phyloP scores from a whole-genome alignment of 2,329 filamentous ascomycete species.

The Fusarium protoensiforme region DNA sequence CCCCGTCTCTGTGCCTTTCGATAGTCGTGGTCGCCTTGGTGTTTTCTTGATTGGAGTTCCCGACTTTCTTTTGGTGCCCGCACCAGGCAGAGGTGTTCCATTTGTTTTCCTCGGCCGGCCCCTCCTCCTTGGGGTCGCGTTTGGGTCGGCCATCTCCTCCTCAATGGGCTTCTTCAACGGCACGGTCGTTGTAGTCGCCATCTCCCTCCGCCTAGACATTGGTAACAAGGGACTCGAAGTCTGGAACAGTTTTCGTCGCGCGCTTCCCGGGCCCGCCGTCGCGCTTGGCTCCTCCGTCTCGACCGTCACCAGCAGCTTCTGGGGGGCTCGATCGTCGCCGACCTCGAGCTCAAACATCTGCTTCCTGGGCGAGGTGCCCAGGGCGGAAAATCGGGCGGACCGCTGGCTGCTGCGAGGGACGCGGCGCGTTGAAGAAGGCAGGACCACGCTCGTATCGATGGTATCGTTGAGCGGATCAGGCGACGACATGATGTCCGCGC shows the following conservation, averaged over 20 bases:
- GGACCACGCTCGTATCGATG: constrained; percentile 46
- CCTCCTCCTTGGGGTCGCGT: constrained; percentile 53
- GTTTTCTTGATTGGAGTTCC: constrained; percentile 56
- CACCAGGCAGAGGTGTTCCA: constrained; percentile 61
- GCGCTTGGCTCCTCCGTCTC: constrained; percentile 58
- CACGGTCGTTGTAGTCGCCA: constrained; percentile 61
- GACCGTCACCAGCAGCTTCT: constrained; percentile 66
- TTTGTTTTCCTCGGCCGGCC: constrained; percentile 62
- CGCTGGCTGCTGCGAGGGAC: constrained; percentile 60
- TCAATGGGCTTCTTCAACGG: constrained; percentile 59
- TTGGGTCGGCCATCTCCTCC: constrained; percentile 47
- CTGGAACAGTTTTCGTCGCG: constrained; percentile 57
- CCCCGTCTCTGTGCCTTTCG: constrained; percentile 44
- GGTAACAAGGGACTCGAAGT: constrained; percentile 54
- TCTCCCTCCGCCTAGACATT: constrained; percentile 49
- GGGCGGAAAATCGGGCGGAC: constrained; percentile 51
- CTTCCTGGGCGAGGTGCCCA: constrained; percentile 62
- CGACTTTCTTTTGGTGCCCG: constrained; percentile 57
- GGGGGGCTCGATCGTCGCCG: constrained; percentile 60
- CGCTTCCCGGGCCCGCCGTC: constrained; percentile 47
- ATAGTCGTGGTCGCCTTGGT: constrained; percentile 48
- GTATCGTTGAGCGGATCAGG: constrained; percentile 62
- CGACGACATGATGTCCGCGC: constrained; percentile 60
- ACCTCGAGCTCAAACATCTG: constrained; percentile 68
- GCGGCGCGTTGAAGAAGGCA: constrained; percentile 53